Evolutionary conservation across 768 basidiomycete genomes (phyloP).

Genomic region (Phaffia tasmanica): DNA sequence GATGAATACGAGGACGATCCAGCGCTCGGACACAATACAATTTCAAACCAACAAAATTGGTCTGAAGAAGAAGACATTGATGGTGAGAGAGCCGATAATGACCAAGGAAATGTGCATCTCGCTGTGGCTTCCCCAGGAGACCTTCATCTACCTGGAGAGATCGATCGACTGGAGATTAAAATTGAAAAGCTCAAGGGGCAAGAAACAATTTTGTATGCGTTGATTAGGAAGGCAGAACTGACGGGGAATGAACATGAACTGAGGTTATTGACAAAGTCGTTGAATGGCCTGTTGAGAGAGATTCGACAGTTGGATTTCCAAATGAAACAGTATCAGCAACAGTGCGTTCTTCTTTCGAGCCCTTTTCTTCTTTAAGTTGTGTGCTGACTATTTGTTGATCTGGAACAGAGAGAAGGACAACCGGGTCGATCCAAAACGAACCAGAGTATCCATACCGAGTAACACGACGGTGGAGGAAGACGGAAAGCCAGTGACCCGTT

Average conservation of each 20-base stretch:
- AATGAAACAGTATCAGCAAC: constrained; percentile 83
- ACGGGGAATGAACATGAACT: constrained; percentile 83
- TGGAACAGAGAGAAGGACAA: constrained; percentile 57
- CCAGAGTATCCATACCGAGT: constrained; percentile 70
- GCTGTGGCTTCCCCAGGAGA: constrained; percentile 39
- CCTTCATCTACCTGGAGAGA: constrained; percentile 76
- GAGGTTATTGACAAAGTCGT: constrained; percentile 66
- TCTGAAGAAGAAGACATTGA: no score
- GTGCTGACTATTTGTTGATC: no score
- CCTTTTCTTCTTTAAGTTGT: no score
- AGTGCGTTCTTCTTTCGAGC: constrained; percentile 34
- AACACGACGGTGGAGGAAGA: constrained; percentile 67
- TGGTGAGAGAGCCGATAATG: no score
- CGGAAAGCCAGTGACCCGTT: constrained; percentile 81
- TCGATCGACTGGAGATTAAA: constrained; percentile 62
- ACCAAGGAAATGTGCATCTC: no score
- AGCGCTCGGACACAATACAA: no score
- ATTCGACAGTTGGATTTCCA: constrained; percentile 76
- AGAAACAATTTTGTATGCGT: constrained; percentile 66
- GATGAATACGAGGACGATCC: no score
- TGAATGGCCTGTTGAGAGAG: constrained; percentile 68
- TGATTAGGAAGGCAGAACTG: constrained; percentile 90
- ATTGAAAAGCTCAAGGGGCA: constrained; percentile 68
- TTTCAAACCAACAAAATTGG: no score
- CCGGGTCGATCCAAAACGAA: constrained; percentile 68